These are phyloP conservation scores for Magnolia changhungtana DNA, from an alignment of 164 flowering plant species.

Conservation along the genomic window DNA sequence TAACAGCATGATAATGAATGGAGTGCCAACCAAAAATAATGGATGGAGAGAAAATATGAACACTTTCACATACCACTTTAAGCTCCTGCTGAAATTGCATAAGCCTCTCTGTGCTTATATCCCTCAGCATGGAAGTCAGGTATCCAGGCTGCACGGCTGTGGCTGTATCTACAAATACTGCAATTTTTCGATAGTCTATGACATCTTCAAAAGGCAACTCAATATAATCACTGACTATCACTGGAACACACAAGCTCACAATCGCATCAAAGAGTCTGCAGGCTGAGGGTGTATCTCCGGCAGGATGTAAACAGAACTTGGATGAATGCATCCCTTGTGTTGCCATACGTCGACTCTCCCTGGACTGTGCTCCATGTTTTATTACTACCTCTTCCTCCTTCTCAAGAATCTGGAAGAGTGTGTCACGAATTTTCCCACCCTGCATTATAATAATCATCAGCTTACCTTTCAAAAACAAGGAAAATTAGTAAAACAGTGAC, in stretches of 20 bases:
- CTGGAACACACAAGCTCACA: conserved; percentile 94
- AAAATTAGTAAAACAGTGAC: too few relatives aligned
- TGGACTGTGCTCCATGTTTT: conserved; percentile 93
- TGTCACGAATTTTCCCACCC: conserved; percentile 96
- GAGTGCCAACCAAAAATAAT: neutral
- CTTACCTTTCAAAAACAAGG: too few relatives aligned
- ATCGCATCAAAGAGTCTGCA: conserved; percentile 98
- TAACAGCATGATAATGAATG: neutral
- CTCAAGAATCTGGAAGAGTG: conserved; percentile 84
- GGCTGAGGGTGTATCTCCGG: conserved; percentile 99
- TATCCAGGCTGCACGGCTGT: conserved; percentile 67
- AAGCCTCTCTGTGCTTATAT: conserved; percentile 44
- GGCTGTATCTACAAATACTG: conserved; percentile 68
- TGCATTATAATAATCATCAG: conserved; percentile 23
- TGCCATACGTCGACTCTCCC: conserved; percentile 93
- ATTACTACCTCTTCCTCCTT: conserved; percentile 66
- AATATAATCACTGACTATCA: conserved; percentile 78
- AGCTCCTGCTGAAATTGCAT: conserved; percentile 70
- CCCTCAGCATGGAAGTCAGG: conserved; percentile 55
- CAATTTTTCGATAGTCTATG: conserved; percentile 79
- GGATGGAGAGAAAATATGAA: neutral
- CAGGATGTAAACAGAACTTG: conserved; percentile 94
- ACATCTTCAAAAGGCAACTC: conserved; percentile 97
- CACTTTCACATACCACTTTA: conserved; percentile 42
- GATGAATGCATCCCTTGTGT: conserved; percentile 94